A percentile compares a stretch with the other conserved stretches of the same genome.
phyloP scores from a whole-genome alignment of 1,284 basidiomycete genomes.

The Heterobasidion irregulare region DNA sequence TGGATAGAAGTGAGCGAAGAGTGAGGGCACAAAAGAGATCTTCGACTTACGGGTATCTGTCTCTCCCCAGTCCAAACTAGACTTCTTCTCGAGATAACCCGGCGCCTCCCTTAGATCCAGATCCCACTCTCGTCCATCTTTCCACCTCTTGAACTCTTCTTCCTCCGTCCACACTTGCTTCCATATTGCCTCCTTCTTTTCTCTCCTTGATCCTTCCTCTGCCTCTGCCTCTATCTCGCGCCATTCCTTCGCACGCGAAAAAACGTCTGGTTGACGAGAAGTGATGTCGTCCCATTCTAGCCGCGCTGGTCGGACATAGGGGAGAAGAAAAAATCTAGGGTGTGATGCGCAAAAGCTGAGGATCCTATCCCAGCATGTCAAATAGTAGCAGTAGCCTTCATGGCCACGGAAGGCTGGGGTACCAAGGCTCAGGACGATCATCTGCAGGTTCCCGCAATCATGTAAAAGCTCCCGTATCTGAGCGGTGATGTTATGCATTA shows the following conservation, averaged over 20 bases:
- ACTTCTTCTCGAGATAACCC: conserved; percentile 9
- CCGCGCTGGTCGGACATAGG: conserved; percentile 8
- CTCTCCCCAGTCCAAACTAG: conserved; percentile 6
- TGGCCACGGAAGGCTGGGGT: background rate
- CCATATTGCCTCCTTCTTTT: background rate
- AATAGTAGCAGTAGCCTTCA: background rate
- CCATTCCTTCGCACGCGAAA: conserved; percentile 8
- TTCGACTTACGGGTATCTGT: conserved; percentile 12
- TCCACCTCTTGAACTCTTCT: conserved; percentile 7
- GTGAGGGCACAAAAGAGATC: background rate
- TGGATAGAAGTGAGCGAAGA: background rate
- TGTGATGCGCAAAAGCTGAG: conserved; percentile 1
- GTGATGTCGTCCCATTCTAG: conserved; percentile 8
- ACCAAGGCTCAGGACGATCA: conserved; percentile 10
- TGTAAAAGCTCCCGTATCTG: conserved; percentile 1
- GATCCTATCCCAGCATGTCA: background rate
- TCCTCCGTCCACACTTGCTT: conserved; percentile 1
- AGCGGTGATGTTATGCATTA: conserved; percentile 3
- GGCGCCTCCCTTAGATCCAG: conserved; percentile 11
- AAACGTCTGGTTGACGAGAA: conserved; percentile 5
- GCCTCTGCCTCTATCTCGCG: conserved; percentile 6
- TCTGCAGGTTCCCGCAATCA: conserved; percentile 5
- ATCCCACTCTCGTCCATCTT: conserved; percentile 11
- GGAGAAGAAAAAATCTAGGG: conserved; percentile 9
- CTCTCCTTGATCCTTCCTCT: background rate